Evolutionary conservation across 2,329 filamentous ascomycete species (phyloP), one percentile per base, ranked within the genome.

Genomic region (Fusarium sacchari): DNA sequence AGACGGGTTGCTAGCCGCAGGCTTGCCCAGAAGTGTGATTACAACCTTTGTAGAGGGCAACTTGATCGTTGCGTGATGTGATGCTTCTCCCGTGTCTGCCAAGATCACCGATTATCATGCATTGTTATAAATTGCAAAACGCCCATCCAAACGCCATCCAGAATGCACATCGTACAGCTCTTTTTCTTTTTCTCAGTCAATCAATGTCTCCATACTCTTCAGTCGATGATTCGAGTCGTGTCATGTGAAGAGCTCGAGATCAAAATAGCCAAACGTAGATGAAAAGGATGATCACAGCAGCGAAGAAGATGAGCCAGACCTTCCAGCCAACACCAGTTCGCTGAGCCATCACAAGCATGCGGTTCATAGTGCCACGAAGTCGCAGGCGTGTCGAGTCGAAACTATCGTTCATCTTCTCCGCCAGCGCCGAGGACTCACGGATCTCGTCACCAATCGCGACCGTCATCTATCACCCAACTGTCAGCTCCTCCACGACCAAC

Each of bases 321-420:
- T 90, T 96, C 96, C 96, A 99, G 79, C 95, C 92, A 15, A 99
- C 92, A n/a, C 96, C 96, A 5, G 95, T 97, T 78, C 91, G 88
- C 84, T 98, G 90, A 9, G 96, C 96, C 96, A 99, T 99, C 60
- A 96, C 81, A 74, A 98, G 84, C 96, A 99, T 99, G 67, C 95
- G 88, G 81, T 94, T 97, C 96, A 99, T 98, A 24, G 97, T 98
- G 60, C 96, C 95, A 49, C 92, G 89, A 71, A 99, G 86, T 72
- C 93, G 90, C 59, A 95, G 84, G 39, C 95, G 87, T 60, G 96
- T 97, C 77, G 89, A 91, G 81, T 98, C 96, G 80, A 98, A 99
- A 10, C 91, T 89, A 79, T 97, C 94, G 82, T 98, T 98, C 92
- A 99, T 97, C 84, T 95, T 96, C 78, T 98, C 94, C 5, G 95